Base-by-base conservation (phyloP, 306 rosid species). In the Vicia sativa region DNA sequence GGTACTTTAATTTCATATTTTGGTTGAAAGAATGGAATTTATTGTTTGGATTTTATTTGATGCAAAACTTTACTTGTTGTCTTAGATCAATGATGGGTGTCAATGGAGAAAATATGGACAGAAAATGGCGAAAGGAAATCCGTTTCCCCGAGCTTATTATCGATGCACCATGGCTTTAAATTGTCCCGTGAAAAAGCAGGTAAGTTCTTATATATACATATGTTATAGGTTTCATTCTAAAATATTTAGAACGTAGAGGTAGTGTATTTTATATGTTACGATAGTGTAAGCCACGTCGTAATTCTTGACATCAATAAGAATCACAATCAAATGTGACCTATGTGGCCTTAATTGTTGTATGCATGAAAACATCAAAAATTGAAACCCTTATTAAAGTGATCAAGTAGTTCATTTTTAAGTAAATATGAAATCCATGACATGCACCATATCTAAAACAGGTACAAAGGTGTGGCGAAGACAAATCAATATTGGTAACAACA, bases 101-200 rank as follows among this genome's bases (percentile, higher is more conserved):
- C 98, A 93, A 83, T 93, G 98, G 98, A 56, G 98, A 45, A 93
- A 93, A 66, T 93, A 93, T 50, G 98, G 98, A 28, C 98, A 93
- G 76, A 93, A 93, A 48, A 88, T 86, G 90, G 97, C 98, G 3
- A 93, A 93, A 70, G 98, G 97, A 67, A 93, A 93, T 72, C 98
- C 98, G 14, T 90, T 96, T 78, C 98, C 98, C 44, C 87, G 98
- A 65, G 98, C 98, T 62, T 93, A 93, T 77, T 93, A 90, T 49
- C 78, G 98, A 15, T 93, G 98, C 82, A 87, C 98, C 59, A 93
- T 93, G 98, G 98, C 96, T 21, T 48, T 78, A 5, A 93, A 96
- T 68, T 93, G 98, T 77, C 96, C 96, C 0, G 98, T 93, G 48
- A 84, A 93, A 49, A 93, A 93, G 79, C 97, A 93, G 84, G 98